Evolutionary conservation across 192 early-diverging fungal species (phyloP), one percentile per base, ranked within the genome.

Genomic region (Coemansia sp.): DNA sequence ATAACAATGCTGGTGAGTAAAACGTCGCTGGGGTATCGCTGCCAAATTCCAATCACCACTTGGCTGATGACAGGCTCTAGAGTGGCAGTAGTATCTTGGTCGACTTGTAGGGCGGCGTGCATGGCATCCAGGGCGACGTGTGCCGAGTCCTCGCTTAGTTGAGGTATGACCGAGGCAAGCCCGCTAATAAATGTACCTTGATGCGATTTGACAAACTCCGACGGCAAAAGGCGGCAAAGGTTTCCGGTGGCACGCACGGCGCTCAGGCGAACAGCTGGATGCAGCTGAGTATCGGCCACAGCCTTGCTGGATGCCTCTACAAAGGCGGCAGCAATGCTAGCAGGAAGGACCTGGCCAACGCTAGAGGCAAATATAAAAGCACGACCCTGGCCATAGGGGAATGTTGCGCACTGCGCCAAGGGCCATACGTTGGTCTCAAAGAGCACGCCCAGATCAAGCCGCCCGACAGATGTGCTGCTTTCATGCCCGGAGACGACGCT

Each of bases 371-470:
- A 96, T 17, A 95, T 90, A 61, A 98, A 88, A 2, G 94, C 90
- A 14, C 96, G 94, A 4, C 95, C 95, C 76, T 95, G 93, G 65
- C 93, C 85, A 74, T 94, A 94, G 8, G 96, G 96, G 8, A 70
- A 75, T 11, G 88, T 89, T 85, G 74, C 16, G 57, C 75, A 72
- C 23, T 75, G 82, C 1, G 76, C 75, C 62, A 84, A 53, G 49
- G 88, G 87, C 64, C 94, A 84, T 8, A 97, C 91, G 39, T 96
- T 89, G 65, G 90, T 89, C 19, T 92, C 89, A 73, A 97, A 94
- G 6, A 96, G 73, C 37, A 87, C 89, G 63, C 82, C 86, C 37
- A 97, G 74, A 70, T 94, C 92, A 66, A 94, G 88, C 19, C 80
- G 79, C 13, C 79, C 67, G 32, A 75, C 73, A 14, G 17, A 2